These are phyloP conservation scores for Rhodotorula mucilaginosa DNA, from an alignment of 1,284 basidiomycete genomes.

Conservation along the genomic window DNA sequence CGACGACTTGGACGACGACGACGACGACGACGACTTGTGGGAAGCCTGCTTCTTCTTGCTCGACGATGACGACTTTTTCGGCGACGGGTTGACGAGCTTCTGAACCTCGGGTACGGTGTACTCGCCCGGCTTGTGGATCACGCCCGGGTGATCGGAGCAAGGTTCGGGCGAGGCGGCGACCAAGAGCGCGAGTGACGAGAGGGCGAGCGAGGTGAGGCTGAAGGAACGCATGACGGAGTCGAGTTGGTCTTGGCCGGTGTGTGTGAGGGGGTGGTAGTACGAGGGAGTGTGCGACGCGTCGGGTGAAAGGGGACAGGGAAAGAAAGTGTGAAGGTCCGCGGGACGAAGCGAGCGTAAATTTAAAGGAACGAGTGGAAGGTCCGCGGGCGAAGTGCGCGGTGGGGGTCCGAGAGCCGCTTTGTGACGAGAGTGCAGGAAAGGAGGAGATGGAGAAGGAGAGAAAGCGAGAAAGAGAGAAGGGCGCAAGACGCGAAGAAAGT, in stretches of 20 bases:
- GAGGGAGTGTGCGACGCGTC: background rate
- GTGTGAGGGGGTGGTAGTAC: background rate
- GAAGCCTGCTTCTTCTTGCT: conserved; percentile 1
- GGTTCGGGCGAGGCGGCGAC: conserved; percentile 24
- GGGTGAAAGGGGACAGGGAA: background rate
- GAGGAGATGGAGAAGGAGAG: background rate
- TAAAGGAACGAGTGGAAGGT: background rate
- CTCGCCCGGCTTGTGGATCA: conserved; percentile 17
- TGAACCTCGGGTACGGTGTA: conserved; percentile 22
- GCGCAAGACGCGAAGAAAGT: background rate
- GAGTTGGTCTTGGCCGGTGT: background rate
- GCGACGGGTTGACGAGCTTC: conserved; percentile 12
- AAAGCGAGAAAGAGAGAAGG: too few species aligned
- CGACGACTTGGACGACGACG: background rate
- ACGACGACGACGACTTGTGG: background rate
- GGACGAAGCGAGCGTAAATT: background rate
- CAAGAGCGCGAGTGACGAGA: conserved; percentile 26
- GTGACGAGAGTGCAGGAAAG: background rate
- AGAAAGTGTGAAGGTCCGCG: too few species aligned
- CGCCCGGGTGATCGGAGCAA: conserved; percentile 33
- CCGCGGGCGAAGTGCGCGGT: background rate
- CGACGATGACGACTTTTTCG: conserved; percentile 2
- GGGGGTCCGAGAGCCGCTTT: background rate
- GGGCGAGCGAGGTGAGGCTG: conserved; percentile 12
- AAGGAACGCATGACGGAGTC: conserved; percentile 12